Conservation (phyloP, 2,329 filamentous ascomycete species). For the Tolypocladium tropicale region DNA sequence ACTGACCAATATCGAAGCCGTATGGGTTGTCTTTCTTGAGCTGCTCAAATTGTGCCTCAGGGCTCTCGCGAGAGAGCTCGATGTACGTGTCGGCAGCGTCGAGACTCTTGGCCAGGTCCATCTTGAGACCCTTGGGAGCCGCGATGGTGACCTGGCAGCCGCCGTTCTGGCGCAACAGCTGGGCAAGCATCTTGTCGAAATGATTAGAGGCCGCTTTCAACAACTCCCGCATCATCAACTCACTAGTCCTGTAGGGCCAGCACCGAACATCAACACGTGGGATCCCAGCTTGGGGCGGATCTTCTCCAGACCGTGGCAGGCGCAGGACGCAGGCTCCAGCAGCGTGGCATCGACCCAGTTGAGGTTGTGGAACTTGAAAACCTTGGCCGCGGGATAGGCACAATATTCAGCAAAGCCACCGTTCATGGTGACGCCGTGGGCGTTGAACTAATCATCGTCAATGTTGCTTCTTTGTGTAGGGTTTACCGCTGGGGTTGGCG, state of each 20-base stretch:
- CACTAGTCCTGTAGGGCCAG: slow-evolving; percentile 55
- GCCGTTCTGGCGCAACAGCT: slow-evolving; percentile 54
- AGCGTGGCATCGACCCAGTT: slow-evolving; percentile 59
- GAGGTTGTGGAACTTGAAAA: slow-evolving; percentile 57
- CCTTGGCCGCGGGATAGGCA: slow-evolving; percentile 39
- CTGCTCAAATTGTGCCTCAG: slow-evolving; percentile 48
- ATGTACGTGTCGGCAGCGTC: slow-evolving; percentile 44
- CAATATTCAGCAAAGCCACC: slow-evolving; percentile 66
- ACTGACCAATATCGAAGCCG: slow-evolving; percentile 56
- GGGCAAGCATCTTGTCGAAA: slow-evolving; percentile 38
- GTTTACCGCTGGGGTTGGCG: neutral
- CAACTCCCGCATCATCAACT: slow-evolving; percentile 10
- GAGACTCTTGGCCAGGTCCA: slow-evolving; percentile 54
- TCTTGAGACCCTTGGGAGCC: slow-evolving; percentile 59
- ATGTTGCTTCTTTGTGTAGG: neutral
- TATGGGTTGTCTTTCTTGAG: slow-evolving; percentile 57
- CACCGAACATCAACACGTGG: slow-evolving; percentile 55
- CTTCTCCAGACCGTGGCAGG: slow-evolving; percentile 60
- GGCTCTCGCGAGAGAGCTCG: slow-evolving; percentile 42
- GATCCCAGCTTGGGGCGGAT: slow-evolving; percentile 57
- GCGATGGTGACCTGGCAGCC: slow-evolving; percentile 60
- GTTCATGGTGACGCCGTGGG: slow-evolving; percentile 56
- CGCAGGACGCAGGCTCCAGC: slow-evolving; percentile 60
- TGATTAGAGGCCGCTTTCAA: neutral
- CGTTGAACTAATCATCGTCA: slow-evolving; percentile 36